Base-by-base conservation (phyloP, 2,329 filamentous ascomycete genomes). In the Calonectria hongkongensis region DNA sequence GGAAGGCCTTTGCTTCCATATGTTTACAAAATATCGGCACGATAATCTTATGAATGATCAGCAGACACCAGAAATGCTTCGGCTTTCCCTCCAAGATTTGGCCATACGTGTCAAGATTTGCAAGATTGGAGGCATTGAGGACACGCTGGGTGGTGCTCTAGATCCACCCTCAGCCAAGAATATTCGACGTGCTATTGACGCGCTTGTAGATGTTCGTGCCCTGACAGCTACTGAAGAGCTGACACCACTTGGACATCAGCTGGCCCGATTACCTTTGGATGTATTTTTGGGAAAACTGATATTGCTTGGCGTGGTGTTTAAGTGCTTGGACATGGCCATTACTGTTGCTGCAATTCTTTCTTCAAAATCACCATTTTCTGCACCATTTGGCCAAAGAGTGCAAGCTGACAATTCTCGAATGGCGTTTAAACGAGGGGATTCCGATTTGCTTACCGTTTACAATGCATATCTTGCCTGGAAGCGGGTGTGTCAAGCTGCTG, bases 31-130 rank as follows among this genome's bases (percentile, higher is more conserved):
- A 79, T 91, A 95, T 79, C 92, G 96, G 9, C 95, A 98, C 81
- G 96, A 98, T 81, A 91, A 91, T 70, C 83, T 94, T 78, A 95
- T 98, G 90, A 92, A 92, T 64, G 95, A 98, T 74, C 95, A 98
- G 81, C 97, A 98, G 85, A 98, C 95, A 0, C 97, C 97, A 0
- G 97, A 99, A 83, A 98, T 99, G 92, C 91, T 99, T 48, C 93
- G 97, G 0, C 87, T 99, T 4, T 98, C 97, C 0, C 87, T 99
- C 13, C 97, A 99, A 83, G 97, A 99, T 81, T 88, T 99, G 13
- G 95, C 98, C 6, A 96, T 99, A 82, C 92, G 97, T 10, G 96
- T 98, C 76, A 99, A 99, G 85, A 98, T 98, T 56, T 99, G 96
- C 87, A 98, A 97, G 81, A 90, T 99, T 51, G 97, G 97, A 13